These are phyloP conservation scores for Sequoia sempervirens DNA, from an alignment of 75 land plant genomes.

Conservation along the genomic window DNA sequence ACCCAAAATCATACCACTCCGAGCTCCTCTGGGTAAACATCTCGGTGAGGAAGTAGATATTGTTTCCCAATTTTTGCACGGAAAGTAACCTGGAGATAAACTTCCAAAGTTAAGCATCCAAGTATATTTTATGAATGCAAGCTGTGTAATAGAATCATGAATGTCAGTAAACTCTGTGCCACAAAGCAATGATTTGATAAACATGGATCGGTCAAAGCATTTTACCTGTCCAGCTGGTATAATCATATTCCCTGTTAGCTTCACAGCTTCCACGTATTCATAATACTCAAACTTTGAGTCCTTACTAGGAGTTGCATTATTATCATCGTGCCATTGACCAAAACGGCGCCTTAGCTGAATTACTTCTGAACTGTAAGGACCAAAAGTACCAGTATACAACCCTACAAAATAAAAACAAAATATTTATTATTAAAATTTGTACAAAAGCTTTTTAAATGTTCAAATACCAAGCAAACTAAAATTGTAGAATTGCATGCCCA, in stretches of 20 bases:
- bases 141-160: neutral
- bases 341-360: conserved; percentile 68
- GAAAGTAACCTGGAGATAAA: conserved; percentile 30
- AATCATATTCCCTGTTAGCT: conserved; percentile 82
- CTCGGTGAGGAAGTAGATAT: conserved; percentile 27
- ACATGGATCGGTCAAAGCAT: neutral
- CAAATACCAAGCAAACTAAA: neutral
- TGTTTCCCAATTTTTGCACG: conserved; percentile 41
- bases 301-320: conserved; percentile 8
- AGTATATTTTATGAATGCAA: neutral
- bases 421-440: neutral
- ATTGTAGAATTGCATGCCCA: neutral
- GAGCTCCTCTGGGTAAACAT: conserved; percentile 42
- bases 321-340: conserved; percentile 86
- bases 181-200: neutral
- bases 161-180: neutral
- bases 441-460: neutral
- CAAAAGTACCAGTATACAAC: conserved; percentile 80
- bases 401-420: conserved; percentile 39
- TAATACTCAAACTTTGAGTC: conserved; percentile 60
- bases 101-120: neutral
- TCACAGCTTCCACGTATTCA: conserved; percentile 97
- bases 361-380: conserved; percentile 75
- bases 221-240: conserved; percentile 97
- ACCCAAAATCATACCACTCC: conserved; percentile 35